Conservation (phyloP, 2,329 filamentous ascomycete species). For the Colletotrichum cuscutae region DNA sequence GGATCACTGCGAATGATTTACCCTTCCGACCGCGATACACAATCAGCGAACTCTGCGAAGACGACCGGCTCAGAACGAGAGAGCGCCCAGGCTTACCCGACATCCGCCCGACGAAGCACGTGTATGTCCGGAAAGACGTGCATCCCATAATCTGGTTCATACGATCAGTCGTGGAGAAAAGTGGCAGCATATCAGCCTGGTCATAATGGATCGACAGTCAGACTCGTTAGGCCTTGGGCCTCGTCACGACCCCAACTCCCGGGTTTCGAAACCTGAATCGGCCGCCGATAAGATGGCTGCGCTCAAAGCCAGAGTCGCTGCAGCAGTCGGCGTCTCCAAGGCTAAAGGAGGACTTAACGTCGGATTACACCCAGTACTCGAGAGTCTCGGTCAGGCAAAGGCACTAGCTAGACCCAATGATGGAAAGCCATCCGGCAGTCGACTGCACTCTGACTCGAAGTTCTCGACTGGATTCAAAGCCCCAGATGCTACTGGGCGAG, state of each 20-base stretch:
- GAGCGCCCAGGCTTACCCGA: neutral
- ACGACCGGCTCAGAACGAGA: neutral
- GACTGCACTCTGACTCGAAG: conserved; percentile 30
- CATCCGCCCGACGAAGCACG: neutral
- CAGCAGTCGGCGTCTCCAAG: conserved; percentile 72
- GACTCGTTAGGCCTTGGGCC: conserved; percentile 64
- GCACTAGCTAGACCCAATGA: conserved; percentile 51
- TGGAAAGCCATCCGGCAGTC: conserved; percentile 32
- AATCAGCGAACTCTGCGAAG: neutral
- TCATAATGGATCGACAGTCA: conserved; percentile 62
- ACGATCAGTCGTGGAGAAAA: neutral
- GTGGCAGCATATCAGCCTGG: neutral
- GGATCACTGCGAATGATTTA: neutral
- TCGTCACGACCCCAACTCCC: conserved; percentile 63
- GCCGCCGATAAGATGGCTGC: conserved; percentile 77
- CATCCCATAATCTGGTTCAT: neutral
- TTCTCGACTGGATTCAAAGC: conserved; percentile 20
- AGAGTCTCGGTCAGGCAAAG: conserved; percentile 62
- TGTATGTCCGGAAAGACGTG: neutral
- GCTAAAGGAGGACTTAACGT: conserved; percentile 77
- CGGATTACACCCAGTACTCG: conserved; percentile 80
- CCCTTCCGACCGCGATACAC: neutral
- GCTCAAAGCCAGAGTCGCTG: conserved; percentile 82
- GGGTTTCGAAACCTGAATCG: conserved; percentile 66
- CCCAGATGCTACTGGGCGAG: conserved; percentile 49